Conservation (phyloP, 441 rosid species). For the Sinapis alba region DNA sequence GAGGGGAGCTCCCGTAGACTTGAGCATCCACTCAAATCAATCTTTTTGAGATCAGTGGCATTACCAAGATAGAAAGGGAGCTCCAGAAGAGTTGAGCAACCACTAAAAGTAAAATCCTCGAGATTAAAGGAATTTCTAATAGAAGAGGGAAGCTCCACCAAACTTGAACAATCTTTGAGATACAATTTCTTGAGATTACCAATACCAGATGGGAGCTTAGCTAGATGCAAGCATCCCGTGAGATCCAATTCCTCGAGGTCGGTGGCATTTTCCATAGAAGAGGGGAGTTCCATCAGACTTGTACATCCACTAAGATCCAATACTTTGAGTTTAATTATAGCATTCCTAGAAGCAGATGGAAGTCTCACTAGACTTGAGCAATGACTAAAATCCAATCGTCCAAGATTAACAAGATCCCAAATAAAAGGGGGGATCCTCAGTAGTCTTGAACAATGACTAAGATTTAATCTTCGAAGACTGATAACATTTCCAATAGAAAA, state of each 20-base stretch:
- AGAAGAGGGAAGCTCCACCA: not conserved
- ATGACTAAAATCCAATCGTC: not conserved
- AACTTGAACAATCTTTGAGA: not conserved
- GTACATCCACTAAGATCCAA: not conserved
- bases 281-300: not conserved
- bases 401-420: not conserved
- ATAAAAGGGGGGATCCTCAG: not conserved
- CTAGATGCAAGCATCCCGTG: not conserved
- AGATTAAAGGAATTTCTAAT: not conserved
- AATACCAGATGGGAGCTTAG: not conserved
- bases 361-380: not conserved
- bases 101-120: not conserved
- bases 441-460: not conserved
- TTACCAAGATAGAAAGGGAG: not conserved
- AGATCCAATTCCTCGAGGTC: not conserved
- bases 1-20: not conserved
- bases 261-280: not conserved
- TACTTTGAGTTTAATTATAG: not conserved
- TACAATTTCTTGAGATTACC: not conserved
- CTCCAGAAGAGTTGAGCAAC: not conserved
- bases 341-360: not conserved
- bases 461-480: not conserved
- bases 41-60: not conserved
- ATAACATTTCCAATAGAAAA: not conserved
- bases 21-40: not conserved